Evolutionary conservation across 2,329 filamentous ascomycete genomes (phyloP).

Genomic region (Neurospora sp.): DNA sequence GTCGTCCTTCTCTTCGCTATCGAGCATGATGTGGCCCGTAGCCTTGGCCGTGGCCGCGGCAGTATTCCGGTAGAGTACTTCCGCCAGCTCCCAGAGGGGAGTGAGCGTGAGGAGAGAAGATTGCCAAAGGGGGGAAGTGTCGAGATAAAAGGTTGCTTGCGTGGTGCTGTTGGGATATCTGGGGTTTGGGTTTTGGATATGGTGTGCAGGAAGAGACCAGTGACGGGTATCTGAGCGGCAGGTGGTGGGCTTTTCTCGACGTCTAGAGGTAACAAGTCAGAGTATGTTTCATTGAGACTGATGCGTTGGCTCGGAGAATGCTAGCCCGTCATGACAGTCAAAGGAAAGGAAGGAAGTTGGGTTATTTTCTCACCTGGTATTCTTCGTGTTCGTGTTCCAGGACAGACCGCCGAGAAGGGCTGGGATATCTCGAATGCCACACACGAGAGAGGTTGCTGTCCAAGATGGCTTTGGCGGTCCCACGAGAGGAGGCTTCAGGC

Average conservation of each 20-base stretch:
- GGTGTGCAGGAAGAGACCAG: neutral
- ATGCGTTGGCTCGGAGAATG: neutral
- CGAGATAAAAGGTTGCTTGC: too few species aligned
- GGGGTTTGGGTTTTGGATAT: neutral
- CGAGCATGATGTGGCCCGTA: neutral
- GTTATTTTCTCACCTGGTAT: neutral
- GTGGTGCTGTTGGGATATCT: too few species aligned
- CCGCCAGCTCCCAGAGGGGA: neutral
- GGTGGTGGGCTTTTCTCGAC: neutral
- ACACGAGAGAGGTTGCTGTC: too few species aligned
- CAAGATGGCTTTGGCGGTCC: too few species aligned
- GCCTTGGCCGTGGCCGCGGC: neutral
- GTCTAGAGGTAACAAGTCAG: neutral
- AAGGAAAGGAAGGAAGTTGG: neutral
- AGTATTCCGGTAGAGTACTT: neutral
- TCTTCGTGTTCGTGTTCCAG: neutral
- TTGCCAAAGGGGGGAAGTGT: too few species aligned
- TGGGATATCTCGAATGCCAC: too few species aligned
- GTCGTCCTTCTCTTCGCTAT: slow-evolving; percentile 30
- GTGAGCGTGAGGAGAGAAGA: neutral
- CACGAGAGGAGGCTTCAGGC: too few species aligned
- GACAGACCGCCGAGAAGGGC: neutral
- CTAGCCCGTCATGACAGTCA: neutral
- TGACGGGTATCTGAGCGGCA: neutral
- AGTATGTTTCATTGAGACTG: neutral